Evolutionary conservation across 768 basidiomycete species (phyloP), one percentile per base, ranked within the genome.

Genomic region (Kwoniella heveanensis): DNA sequence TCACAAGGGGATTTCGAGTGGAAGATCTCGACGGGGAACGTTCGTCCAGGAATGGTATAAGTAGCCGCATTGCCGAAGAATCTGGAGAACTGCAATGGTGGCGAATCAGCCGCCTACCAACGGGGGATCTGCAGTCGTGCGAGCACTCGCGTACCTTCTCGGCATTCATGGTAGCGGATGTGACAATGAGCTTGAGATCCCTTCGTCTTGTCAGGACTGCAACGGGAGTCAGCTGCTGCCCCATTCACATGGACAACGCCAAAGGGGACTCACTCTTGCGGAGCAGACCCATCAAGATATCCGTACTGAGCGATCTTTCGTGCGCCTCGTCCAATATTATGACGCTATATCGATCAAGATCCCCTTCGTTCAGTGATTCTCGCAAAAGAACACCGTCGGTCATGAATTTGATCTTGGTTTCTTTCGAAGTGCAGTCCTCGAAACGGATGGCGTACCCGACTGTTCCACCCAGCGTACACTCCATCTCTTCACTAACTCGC

Each of bases 311-410:
- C 0, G 94, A 97, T 24, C 95, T 88, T 79, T 98, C 96, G 79
- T 98, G 96, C 1, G 96, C 96, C 82, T 98, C 96, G 74, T 99
- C 96, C n/a, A 98, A 85, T 68, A 99, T 97, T 76, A 99, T 91
- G 68, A 95, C 90, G 63, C 90, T 94, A 77, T 99, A 99, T 57
- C 92, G 85, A 79, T 99, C 96, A 27, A 99, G 82, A 78, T 98
- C 96, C n/a, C 95, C 93, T 80, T 98, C 96, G 68, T 98, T 98
- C 44, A 98, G 81, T 0, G 96, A 98, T 79, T 99, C 96, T 74
- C 95, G 89, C n/a, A 98, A 86, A 9, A 99, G 83, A 1, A 99
- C 93, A 83, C 96, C 96, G 68, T 99, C 96, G 1, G 96, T 99
- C 96, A 98, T 97, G 77, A 93, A 98, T 83, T 99, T 99, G 77